Base-by-base conservation (phyloP, 192 early-diverging fungal genomes). In the Rhizophagus sp. region DNA sequence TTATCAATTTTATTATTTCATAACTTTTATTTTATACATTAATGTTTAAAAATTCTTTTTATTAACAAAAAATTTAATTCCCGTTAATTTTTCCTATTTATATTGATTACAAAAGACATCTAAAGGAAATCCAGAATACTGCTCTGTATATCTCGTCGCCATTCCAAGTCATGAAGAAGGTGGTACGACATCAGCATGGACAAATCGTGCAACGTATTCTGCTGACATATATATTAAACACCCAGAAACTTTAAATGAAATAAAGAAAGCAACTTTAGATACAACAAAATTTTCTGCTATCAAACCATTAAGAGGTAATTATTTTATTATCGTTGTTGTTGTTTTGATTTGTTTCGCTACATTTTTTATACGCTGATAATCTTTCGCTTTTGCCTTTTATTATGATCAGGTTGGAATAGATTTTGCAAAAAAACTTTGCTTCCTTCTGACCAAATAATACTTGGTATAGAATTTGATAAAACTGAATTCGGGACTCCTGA, bases 81-180 rank as follows among this genome's bases (percentile, higher is more conserved):
- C 52, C 52, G 52, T 57, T 57, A 22, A 57, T 57, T 57, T 19
- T 57, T 57, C 52, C 52, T 57, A 57, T 57, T 57, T 52, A 52
- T 30, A n/a, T 52, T 50, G 49, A 57, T 57, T 50, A 50, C 11
- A 36, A 52, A 34, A 76, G 75, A 47, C 57, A 24, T 76, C 63
- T 41, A 33, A 27, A 33, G 62, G 65, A 41, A 62, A 76, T 24
- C 75, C 75, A 76, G 61, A 76, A 27, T 63, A 76, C 33, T 76
- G 57, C 50, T 25, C 75, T 24, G 61, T 39, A 27, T 76, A 62
- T 44, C 41, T 76, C 24, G 61, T 62, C 36, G 75, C 75, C 22
- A 76, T 76, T 25, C 75, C 75, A 62, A 76, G 62, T 76, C 63
- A 62, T 44, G 75, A 76, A 34, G 75, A 76, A 63, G 75, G 25